phyloP scores from a whole-genome alignment of 805 yeast species.

The Schwanniomyces pseudopolymorphus region DNA sequence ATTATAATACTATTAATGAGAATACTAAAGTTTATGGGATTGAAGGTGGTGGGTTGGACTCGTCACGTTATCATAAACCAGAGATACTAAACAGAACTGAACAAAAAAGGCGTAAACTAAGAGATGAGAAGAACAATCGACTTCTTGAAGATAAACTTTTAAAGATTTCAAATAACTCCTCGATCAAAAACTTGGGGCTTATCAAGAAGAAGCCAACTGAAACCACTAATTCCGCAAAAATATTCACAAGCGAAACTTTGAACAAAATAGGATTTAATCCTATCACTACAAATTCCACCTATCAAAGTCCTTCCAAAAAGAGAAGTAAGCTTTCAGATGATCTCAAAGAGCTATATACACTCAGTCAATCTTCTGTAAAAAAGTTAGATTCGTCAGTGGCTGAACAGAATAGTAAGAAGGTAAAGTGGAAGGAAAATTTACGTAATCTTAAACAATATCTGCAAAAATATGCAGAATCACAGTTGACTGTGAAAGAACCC shows the following conservation, averaged over 20 bases:
- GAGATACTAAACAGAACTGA: conserved; percentile 37
- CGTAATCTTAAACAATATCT: conserved; percentile 14
- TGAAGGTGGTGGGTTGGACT: conserved; percentile 14
- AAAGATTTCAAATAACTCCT: conserved; percentile 16
- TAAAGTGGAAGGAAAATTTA: conserved; percentile 26
- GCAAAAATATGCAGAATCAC: conserved; percentile 2
- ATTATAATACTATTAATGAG: conserved; percentile 20
- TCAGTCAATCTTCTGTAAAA: conserved; percentile 17
- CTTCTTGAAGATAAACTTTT: conserved; percentile 38
- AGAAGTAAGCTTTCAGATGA: conserved; percentile 7
- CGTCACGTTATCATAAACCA: conserved; percentile 48
- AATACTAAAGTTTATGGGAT: conserved; percentile 19
- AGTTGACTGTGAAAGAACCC: neutral
- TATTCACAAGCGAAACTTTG: conserved; percentile 40
- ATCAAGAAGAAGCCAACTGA: conserved; percentile 8
- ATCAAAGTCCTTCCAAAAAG: conserved; percentile 11
- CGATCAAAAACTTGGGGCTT: conserved; percentile 19
- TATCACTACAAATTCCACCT: conserved; percentile 18
- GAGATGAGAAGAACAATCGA: conserved; percentile 28
- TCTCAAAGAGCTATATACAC: conserved; percentile 21
- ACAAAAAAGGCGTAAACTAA: conserved; percentile 31
- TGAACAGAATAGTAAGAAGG: conserved; percentile 14
- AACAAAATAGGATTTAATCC: conserved; percentile 55
- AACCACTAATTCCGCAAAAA: conserved; percentile 16
- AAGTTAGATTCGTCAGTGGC: conserved; percentile 14